These are phyloP conservation scores for Knoxdaviesia proteae DNA, from an alignment of 2,329 filamentous ascomycete species.

Conservation along the genomic window DNA sequence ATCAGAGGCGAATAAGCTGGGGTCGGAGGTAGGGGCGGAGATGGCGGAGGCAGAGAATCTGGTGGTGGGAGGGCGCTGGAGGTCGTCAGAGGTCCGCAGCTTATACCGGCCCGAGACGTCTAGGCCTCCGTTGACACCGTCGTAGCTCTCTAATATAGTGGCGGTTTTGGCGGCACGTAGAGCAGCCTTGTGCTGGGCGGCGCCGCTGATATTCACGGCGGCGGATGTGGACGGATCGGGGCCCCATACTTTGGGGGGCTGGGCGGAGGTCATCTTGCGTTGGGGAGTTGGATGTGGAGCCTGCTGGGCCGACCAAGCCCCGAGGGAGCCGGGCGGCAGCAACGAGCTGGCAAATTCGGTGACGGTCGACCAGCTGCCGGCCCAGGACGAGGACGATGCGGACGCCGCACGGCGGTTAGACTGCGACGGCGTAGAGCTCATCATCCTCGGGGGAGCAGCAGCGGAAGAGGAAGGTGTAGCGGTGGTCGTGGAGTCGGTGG, in stretches of 20 bases:
- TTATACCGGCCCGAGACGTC: conserved; percentile 38
- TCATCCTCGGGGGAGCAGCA: not conserved
- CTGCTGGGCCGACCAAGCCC: not conserved
- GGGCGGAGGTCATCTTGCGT: not conserved
- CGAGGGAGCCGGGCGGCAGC: conserved; percentile 1
- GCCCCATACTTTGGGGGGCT: conserved; percentile 20
- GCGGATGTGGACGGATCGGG: conserved; percentile 22
- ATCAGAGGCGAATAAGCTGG: not conserved
- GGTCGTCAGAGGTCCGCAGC: conserved; percentile 47
- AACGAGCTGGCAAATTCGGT: conserved; percentile 4
- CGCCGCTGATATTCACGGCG: conserved; percentile 32
- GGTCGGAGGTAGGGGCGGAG: no score
- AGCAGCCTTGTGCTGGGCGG: conserved; percentile 29
- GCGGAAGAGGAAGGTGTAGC: not conserved
- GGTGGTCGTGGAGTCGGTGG: not conserved
- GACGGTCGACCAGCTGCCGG: conserved; percentile 4
- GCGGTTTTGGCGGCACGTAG: conserved; percentile 35
- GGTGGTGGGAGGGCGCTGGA: conserved; percentile 3
- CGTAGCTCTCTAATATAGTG: conserved; percentile 38
- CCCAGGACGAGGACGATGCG: not conserved
- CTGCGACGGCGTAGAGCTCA: no score
- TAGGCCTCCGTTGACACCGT: conserved; percentile 35
- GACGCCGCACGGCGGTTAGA: no score
- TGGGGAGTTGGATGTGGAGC: not conserved
- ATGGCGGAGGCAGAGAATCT: no score